Conservation (phyloP, 441 rosid genomes). For the Monsonia emarginata region DNA sequence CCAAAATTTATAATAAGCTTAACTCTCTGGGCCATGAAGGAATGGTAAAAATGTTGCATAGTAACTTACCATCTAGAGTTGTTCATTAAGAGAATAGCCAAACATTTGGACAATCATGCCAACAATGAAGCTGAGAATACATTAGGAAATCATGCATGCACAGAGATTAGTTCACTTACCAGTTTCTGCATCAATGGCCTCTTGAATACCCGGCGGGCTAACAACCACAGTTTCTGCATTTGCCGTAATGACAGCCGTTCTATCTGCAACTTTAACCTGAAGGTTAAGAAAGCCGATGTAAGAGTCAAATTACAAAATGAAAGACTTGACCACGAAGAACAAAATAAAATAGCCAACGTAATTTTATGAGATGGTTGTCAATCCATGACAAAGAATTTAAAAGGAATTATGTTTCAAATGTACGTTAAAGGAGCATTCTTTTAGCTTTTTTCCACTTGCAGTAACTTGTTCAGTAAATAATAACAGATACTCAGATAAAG, state of each 20-base stretch:
- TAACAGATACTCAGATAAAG: too few relatives aligned
- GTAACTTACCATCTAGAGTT: too few relatives aligned
- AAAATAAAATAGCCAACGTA: neutral
- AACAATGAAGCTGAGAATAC: neutral
- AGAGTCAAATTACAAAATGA: constrained; percentile 1
- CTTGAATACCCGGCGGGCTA: constrained; percentile 74
- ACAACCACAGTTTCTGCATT: constrained; percentile 67
- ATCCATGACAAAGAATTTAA: neutral
- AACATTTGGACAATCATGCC: too few relatives aligned
- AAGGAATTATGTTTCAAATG: neutral
- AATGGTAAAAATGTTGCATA: neutral
- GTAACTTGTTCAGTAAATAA: too few relatives aligned
- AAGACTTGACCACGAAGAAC: neutral
- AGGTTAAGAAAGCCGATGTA: constrained; percentile 4
- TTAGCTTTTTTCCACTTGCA: too few relatives aligned
- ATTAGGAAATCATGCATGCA: neutral
- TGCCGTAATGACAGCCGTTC: constrained; percentile 61
- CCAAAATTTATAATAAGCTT: too few relatives aligned
- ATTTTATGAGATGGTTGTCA: neutral
- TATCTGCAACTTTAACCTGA: constrained; percentile 76
- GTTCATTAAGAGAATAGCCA: too few relatives aligned
- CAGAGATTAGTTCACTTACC: constrained; percentile 25
- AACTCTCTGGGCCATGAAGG: neutral
- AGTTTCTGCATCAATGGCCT: constrained; percentile 59
- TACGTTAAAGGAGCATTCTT: neutral